phyloP scores from a whole-genome alignment of 2,329 filamentous ascomycete genomes.

The Pseudogymnoascus sp. region DNA sequence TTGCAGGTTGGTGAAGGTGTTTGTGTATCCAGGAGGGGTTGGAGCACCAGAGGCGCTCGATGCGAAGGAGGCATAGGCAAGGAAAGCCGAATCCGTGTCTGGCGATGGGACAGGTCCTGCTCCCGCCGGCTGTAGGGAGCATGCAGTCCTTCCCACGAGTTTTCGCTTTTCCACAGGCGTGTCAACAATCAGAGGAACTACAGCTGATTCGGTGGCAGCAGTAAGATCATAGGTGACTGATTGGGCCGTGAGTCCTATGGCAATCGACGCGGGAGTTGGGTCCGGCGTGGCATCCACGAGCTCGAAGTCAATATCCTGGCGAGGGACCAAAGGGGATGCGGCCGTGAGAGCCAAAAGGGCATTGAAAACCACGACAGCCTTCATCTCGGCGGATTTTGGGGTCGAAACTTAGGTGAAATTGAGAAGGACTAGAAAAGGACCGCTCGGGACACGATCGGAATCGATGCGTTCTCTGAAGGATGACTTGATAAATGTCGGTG shows the following conservation, averaged over 20 bases:
- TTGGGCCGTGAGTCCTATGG: constrained; percentile 26
- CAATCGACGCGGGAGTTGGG: constrained; percentile 27
- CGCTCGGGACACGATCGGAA: neutral
- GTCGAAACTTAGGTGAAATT: neutral
- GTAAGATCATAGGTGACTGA: constrained; percentile 28
- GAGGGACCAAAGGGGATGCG: constrained; percentile 21
- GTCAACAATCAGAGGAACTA: neutral
- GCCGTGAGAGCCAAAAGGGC: constrained; percentile 18
- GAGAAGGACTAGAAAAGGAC: neutral
- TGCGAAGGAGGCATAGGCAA: constrained; percentile 22
- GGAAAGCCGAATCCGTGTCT: constrained; percentile 32
- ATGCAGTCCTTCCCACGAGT: neutral
- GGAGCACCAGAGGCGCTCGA: constrained; percentile 22
- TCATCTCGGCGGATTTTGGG: neutral
- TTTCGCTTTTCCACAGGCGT: neutral
- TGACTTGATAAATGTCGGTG: neutral
- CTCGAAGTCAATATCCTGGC: constrained; percentile 33
- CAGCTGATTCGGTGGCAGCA: constrained; percentile 25
- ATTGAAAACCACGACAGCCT: neutral
- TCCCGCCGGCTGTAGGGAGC: constrained; percentile 20
- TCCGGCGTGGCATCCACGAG: constrained; percentile 31
- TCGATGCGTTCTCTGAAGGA: neutral
- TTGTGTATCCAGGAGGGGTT: constrained; percentile 31
- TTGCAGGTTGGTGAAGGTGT: constrained; percentile 30
- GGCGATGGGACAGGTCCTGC: constrained; percentile 29